These are phyloP conservation scores for Lobosporangium transversale DNA, from an alignment of 192 early-diverging fungal species.

Conservation along the genomic window DNA sequence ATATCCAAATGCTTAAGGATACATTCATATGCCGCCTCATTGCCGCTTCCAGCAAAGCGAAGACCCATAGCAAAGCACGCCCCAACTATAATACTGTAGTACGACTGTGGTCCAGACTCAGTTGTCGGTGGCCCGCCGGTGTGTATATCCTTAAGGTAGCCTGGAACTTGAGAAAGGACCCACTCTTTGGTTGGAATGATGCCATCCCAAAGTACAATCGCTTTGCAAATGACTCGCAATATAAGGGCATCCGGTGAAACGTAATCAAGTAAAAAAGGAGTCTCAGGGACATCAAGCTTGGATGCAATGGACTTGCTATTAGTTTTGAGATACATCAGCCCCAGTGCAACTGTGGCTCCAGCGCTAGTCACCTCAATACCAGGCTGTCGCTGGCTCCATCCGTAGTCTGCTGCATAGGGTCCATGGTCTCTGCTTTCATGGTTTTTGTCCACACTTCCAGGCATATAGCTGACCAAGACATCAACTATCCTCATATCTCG, in stretches of 20 bases:
- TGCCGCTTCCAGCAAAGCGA: constrained; percentile 70
- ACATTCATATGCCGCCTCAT: constrained; percentile 58
- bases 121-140: constrained; percentile 13
- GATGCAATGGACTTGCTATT: constrained; percentile 73
- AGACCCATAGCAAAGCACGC: constrained; percentile 74
- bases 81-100: constrained; percentile 73
- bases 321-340: constrained; percentile 85
- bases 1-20: constrained; percentile 64
- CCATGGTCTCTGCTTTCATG: not conserved
- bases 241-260: constrained; percentile 78
- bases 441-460: constrained; percentile 59
- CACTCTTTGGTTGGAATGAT: constrained; percentile 72
- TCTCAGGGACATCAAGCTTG: constrained; percentile 69
- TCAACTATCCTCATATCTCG: constrained; percentile 69
- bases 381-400: constrained; percentile 11
- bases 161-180: constrained; percentile 71
- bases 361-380: constrained; percentile 65
- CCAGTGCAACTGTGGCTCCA: constrained; percentile 85
- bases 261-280: constrained; percentile 68
- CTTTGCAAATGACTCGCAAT: constrained; percentile 71
- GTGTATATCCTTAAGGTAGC: constrained; percentile 57
- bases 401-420: not conserved
- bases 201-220: constrained; percentile 80
- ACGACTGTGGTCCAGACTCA: constrained; percentile 64
- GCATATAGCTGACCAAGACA: constrained; percentile 61